Conservation (phyloP, 2,329 filamentous ascomycete genomes). For the Aaosphaeria pasadenensis region DNA sequence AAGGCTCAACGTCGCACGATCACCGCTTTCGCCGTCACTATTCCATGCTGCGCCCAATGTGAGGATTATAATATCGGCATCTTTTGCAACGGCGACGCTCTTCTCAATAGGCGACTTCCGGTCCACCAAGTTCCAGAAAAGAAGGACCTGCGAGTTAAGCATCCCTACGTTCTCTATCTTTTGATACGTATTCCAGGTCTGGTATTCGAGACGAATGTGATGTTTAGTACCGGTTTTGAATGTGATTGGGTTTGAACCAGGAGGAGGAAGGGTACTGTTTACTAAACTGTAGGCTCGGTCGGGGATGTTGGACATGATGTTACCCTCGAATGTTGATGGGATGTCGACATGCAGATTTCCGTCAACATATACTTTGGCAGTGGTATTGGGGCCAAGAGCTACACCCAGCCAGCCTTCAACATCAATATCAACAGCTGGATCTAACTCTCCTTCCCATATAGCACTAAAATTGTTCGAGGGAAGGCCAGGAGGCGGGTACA, state of each 20-base stretch:
- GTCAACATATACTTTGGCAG: conserved; percentile 39
- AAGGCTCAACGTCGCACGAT: conserved; percentile 39
- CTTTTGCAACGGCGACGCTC: conserved; percentile 34
- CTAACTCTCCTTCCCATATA: conserved; percentile 42
- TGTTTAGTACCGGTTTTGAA: conserved; percentile 36
- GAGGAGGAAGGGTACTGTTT: conserved; percentile 38
- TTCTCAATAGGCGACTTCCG: conserved; percentile 27
- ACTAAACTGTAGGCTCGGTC: conserved; percentile 33
- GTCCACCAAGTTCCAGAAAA: conserved; percentile 49
- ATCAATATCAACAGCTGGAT: conserved; percentile 36
- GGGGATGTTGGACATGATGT: conserved; percentile 43
- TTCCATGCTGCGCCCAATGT: conserved; percentile 46
- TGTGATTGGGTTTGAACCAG: conserved; percentile 36
- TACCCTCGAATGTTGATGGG: conserved; percentile 21
- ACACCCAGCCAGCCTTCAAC: conserved; percentile 45
- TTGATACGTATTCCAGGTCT: conserved; percentile 42
- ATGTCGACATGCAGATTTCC: conserved; percentile 26
- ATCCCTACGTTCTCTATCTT: conserved; percentile 41
- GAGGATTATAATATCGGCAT: conserved; percentile 40
- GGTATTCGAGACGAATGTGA: conserved; percentile 42
- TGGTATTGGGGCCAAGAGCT: conserved; percentile 41
- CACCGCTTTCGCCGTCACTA: conserved; percentile 44
- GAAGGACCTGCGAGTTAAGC: conserved; percentile 41
- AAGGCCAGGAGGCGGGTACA: conserved; percentile 43
- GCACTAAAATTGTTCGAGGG: conserved; percentile 47